Conservation (phyloP, 495 filamentous ascomycete genomes). For the Neurospora sp. region DNA sequence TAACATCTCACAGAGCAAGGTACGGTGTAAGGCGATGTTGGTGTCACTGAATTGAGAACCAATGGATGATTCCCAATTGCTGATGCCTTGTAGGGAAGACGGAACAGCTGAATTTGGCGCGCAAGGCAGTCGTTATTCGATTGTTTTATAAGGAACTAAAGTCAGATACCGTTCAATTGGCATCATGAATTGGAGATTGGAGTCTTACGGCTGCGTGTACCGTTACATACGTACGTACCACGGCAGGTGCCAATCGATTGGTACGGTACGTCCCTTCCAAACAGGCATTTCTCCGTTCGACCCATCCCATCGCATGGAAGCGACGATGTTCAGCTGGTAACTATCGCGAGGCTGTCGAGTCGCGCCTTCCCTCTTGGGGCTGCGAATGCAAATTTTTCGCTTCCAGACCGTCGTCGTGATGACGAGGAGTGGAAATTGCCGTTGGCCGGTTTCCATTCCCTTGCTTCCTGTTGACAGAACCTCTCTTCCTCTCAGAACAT, state of each 20-base stretch:
- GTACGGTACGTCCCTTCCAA: not conserved
- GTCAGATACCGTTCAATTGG: not conserved
- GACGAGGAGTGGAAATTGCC: not conserved
- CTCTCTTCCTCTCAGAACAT: not conserved
- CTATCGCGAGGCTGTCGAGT: not conserved
- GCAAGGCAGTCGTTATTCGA: not conserved
- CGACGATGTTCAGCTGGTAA: not conserved
- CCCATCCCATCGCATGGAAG: not conserved
- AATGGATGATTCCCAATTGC: not conserved
- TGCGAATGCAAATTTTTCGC: not conserved
- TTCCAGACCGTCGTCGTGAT: not conserved
- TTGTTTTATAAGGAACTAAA: not conserved
- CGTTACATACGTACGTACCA: not conserved
- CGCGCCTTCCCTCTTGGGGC: not conserved
- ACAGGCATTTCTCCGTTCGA: not conserved
- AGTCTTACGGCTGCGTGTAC: not conserved
- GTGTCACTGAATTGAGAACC: not conserved
- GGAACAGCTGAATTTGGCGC: not conserved
- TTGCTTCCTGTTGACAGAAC: not conserved
- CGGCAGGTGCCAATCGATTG: not conserved
- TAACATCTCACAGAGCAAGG: not conserved
- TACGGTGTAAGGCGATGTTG: not conserved
- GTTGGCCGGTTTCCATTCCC: not conserved
- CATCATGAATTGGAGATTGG: not conserved
- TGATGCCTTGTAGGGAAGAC: not conserved